Base-by-base conservation (phyloP, 495 filamentous ascomycete species). In the Penicillium waksmanii region DNA sequence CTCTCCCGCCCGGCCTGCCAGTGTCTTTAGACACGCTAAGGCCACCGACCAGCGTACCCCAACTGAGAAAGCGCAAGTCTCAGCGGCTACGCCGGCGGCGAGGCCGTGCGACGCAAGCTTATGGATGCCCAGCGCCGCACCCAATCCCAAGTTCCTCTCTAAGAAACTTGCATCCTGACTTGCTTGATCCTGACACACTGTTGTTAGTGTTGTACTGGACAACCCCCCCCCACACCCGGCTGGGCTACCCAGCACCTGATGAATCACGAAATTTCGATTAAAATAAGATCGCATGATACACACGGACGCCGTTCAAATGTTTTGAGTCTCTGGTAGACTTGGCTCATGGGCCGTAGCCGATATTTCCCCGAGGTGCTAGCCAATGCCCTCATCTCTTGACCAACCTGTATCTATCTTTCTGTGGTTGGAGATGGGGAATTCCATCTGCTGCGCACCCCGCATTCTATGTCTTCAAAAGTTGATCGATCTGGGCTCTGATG, bases 41-140 rank as follows among this genome's bases (percentile, higher is more conserved):
- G 72, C 77, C 62, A 59, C 71, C 21, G 77, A 80, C 60, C 71
- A 77, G 47, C 75, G 76, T 27, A 74, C 77, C 3, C 75, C 76
- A 4, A 77, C 73, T 17, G n/a, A 70, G 76, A 51, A 79, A 78
- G 55, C 77, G 77, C 65, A 78, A 75, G 62, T 65, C 72, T 9
- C n/a, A 76, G 61, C 56, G 68, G 67, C 31, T 73, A 70, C 58
- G 60, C 71, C 11, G 73, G 75, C 18, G 77, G 76, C 43, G 77
- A 80, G 51, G 73, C 77, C 21, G 75, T 80, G 44, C 77, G 77
- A 48, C 76, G 77, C 44, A 80, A 79, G 70, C 69, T 80, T 8
- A 77, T 80, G 71, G 75, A 80, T 50, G 74, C 75, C 25, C 77
- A 79, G 35, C 74, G 72, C 8, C 73, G 71, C 51, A 70, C 65